A percentile compares a stretch with the other conserved stretches of the same genome.
Conservation (phyloP, 2,329 filamentous ascomycete genomes). For the Diaporthe destruens region DNA sequence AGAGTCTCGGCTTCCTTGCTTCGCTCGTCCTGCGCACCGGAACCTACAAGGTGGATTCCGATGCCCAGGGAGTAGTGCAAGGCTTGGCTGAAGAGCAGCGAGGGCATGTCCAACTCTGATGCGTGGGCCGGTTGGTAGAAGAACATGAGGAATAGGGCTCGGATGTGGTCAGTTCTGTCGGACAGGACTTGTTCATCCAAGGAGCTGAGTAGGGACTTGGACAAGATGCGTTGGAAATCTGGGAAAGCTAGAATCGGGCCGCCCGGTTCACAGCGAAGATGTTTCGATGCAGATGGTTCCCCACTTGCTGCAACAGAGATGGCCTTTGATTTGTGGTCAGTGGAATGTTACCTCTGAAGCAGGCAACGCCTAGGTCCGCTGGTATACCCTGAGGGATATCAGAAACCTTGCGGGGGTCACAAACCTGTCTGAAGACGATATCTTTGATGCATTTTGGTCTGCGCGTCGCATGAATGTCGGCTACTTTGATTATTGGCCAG, state of each 20-base stretch:
- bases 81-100: conserved; percentile 65
- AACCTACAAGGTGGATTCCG: conserved; percentile 64
- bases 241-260: conserved; percentile 57
- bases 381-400: too few relatives aligned
- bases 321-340: conserved; percentile 45
- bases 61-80: conserved; percentile 70
- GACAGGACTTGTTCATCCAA: conserved; percentile 67
- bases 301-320: conserved; percentile 67
- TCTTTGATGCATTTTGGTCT: conserved; percentile 51
- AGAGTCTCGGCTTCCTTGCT: conserved; percentile 60
- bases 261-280: conserved; percentile 59
- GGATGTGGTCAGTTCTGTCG: conserved; percentile 67
- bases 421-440: conserved; percentile 59
- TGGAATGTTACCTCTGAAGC: rapidly evolving
- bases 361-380: not conserved
- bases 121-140: conserved; percentile 68
- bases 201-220: conserved; percentile 61
- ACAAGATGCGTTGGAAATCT: conserved; percentile 63
- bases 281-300: conserved; percentile 58
- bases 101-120: conserved; percentile 67
- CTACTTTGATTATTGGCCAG: conserved; percentile 63
- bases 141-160: conserved; percentile 67
- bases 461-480: conserved; percentile 48
- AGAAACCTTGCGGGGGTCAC: not conserved
- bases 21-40: conserved; percentile 48